These are phyloP conservation scores for Cymbidium sinense DNA, from an alignment of 106 monocot species.

Conservation along the genomic window DNA sequence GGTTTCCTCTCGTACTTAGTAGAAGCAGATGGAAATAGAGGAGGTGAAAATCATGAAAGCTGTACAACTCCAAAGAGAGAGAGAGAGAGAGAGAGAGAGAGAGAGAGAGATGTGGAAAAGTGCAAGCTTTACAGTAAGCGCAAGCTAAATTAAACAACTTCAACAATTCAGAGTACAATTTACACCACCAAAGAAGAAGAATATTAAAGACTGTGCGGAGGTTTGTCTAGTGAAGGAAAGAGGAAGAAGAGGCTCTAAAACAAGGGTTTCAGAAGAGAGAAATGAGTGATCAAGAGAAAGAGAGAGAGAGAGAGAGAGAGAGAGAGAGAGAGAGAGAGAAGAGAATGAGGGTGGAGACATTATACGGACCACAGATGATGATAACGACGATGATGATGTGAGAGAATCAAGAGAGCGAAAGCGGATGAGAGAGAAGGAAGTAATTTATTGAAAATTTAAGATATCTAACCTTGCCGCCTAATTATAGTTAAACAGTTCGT, in stretches of 20 bases:
- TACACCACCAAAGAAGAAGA: background rate
- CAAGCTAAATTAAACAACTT: background rate
- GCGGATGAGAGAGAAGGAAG: background rate
- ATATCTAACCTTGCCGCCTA: background rate
- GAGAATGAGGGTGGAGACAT: background rate
- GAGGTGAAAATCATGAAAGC: background rate
- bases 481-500: background rate
- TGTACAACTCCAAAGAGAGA: background rate
- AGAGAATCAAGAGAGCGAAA: background rate
- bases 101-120: background rate
- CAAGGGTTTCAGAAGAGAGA: background rate
- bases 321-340: too few species aligned
- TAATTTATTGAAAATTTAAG: background rate
- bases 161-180: slow-evolving; percentile 7
- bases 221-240: background rate
- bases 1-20: background rate
- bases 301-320: slow-evolving; percentile 1
- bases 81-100: slow-evolving; percentile 7
- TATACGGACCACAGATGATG: slow-evolving; percentile 1
- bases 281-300: background rate
- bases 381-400: slow-evolving; percentile 4
- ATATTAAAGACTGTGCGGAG: background rate
- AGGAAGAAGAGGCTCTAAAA: background rate
- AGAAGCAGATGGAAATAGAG: background rate
- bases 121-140: background rate